Evolutionary conservation across 2,329 filamentous ascomycete species (phyloP).

Genomic region (Neoascochyta sp.): DNA sequence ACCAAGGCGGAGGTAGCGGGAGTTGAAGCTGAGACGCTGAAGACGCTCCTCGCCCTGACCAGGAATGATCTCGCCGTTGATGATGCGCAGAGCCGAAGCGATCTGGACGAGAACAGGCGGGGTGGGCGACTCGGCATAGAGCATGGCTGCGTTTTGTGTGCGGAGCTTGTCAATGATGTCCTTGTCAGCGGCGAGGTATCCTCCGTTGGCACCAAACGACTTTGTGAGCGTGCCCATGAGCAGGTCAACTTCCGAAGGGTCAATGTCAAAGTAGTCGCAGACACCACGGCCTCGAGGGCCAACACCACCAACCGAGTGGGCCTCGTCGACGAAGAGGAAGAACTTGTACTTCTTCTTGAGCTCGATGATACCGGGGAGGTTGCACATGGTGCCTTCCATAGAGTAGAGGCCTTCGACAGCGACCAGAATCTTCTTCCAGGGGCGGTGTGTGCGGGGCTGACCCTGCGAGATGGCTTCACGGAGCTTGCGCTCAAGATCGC

Average conservation of each 20-base stretch:
- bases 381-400: constrained; percentile 99
- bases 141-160: constrained; percentile 77
- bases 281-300: constrained; percentile 86
- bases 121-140: constrained; percentile 82
- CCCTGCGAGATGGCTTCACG: constrained; percentile 94
- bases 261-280: constrained; percentile 94
- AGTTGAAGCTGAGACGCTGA: constrained; percentile 96
- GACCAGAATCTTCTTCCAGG: constrained; percentile 98
- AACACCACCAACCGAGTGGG: constrained; percentile 90
- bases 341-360: constrained; percentile 98
- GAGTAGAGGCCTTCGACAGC: constrained; percentile 97
- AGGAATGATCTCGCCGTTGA: constrained; percentile 79
- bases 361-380: constrained; percentile 81
- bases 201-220: constrained; percentile 96
- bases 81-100: constrained; percentile 77
- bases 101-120: constrained; percentile 92
- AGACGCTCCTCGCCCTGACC: constrained; percentile 94
- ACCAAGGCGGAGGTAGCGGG: constrained; percentile 92
- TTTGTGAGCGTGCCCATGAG: constrained; percentile 98
- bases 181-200: constrained; percentile 88
- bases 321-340: constrained; percentile 91
- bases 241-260: constrained; percentile 84
- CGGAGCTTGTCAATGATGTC: constrained; percentile 88
- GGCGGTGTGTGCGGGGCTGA: constrained; percentile 94
- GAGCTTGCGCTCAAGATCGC: constrained; percentile 76